Percentiles rank a stretch among this genome's conserved stretches.
These are phyloP conservation scores for Pachyrhizus erosus DNA, from an alignment of 306 rosid genomes.

Conservation along the genomic window DNA sequence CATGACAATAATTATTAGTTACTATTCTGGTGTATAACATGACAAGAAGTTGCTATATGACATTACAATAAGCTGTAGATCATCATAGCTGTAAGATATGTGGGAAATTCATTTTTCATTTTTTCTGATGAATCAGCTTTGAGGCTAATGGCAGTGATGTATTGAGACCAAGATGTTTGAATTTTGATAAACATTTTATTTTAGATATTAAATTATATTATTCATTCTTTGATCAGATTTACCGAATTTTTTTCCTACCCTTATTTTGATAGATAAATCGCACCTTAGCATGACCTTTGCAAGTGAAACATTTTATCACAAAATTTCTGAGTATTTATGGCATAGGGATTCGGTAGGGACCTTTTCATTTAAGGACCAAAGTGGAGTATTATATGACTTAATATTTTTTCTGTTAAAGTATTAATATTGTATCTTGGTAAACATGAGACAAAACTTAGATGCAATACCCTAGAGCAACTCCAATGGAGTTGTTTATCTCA, in stretches of 20 bases:
- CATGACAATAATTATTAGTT: too few species aligned
- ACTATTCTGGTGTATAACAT: too few species aligned
- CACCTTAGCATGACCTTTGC: background rate
- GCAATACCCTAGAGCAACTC: too few species aligned
- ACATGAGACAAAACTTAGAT: background rate
- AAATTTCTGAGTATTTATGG: background rate
- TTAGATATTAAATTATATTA: background rate
- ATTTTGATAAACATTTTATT: background rate
- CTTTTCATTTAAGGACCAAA: background rate
- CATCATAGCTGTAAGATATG: background rate
- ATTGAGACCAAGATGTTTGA: background rate
- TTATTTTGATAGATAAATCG: background rate
- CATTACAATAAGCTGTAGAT: slow-evolving; percentile 5
- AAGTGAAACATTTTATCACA: background rate
- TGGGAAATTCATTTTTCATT: background rate
- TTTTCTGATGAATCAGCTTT: background rate
- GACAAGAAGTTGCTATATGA: background rate
- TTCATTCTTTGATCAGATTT: slow-evolving; percentile 15
- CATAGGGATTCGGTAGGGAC: background rate
- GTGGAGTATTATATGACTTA: background rate
- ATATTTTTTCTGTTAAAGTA: background rate
- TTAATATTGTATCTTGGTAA: slow-evolving; percentile 8
- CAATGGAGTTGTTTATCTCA: too few species aligned
- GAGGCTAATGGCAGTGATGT: background rate
- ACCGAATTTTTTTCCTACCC: background rate